Percentiles rank a stretch among this genome's conserved stretches.
Conservation (phyloP, 768 basidiomycete genomes). For the Gelatoporia subvermispora region DNA sequence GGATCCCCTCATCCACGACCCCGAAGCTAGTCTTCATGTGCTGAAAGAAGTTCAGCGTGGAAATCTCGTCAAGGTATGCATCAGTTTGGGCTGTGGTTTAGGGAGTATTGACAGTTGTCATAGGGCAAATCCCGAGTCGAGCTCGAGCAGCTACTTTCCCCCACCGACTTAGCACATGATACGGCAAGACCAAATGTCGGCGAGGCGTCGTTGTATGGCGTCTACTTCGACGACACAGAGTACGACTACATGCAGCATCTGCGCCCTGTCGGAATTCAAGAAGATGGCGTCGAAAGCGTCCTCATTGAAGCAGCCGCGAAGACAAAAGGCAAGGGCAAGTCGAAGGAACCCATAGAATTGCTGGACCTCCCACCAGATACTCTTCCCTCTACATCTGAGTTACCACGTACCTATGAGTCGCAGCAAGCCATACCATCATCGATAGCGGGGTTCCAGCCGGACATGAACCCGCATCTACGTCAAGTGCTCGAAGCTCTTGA, state of each 20-base stretch:
- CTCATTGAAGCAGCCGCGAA: slow-evolving; percentile 70
- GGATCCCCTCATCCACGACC: slow-evolving; percentile 93
- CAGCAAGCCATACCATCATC: slow-evolving; percentile 78
- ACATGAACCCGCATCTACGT: slow-evolving; percentile 93
- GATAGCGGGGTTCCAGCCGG: slow-evolving; percentile 86
- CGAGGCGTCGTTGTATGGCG: slow-evolving; percentile 83
- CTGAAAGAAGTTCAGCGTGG: slow-evolving; percentile 75
- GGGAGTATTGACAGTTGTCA: neutral
- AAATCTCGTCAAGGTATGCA: slow-evolving; percentile 60
- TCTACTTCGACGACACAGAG: slow-evolving; percentile 92
- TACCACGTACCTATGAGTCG: slow-evolving; percentile 70
- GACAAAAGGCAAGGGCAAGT: slow-evolving; percentile 37
- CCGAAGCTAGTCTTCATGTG: slow-evolving; percentile 85
- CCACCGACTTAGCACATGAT: slow-evolving; percentile 45
- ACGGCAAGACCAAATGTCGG: slow-evolving; percentile 56
- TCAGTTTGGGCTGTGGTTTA: neutral
- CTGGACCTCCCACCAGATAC: slow-evolving; percentile 63
- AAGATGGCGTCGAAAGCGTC: slow-evolving; percentile 77
- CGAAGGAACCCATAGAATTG: slow-evolving; percentile 35
- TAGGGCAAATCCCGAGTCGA: slow-evolving; percentile 82
- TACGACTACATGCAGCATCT: slow-evolving; percentile 99
- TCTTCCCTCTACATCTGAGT: slow-evolving; percentile 67
- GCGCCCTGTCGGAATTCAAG: slow-evolving; percentile 66
- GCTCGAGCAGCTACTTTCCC: slow-evolving; percentile 55
- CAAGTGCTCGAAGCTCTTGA: slow-evolving; percentile 93